Evolutionary conservation across 2,329 filamentous ascomycete species (phyloP).

Genomic region (Fusarium graminum): DNA sequence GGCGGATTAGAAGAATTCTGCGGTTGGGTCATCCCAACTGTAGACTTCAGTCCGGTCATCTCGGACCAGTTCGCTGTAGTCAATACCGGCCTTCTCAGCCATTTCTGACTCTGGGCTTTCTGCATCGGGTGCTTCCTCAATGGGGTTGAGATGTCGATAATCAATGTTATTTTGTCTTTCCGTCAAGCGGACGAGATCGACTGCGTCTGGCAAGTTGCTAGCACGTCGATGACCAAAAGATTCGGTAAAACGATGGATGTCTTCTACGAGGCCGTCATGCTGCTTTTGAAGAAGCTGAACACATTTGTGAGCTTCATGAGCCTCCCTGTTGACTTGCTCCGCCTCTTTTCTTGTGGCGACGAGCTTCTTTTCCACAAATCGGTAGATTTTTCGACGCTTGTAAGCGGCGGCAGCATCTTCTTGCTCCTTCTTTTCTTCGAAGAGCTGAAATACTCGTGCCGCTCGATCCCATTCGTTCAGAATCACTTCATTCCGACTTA

Average conservation of each 20-base stretch:
- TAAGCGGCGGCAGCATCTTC: not conserved
- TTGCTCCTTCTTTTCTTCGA: not conserved
- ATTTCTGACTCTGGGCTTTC: constrained; percentile 18
- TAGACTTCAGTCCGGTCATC: not conserved
- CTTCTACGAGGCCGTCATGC: not conserved
- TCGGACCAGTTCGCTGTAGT: not conserved
- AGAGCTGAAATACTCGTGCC: not conserved
- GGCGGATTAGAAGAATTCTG: constrained; percentile 13
- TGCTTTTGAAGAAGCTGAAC: not conserved
- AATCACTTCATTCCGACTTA: constrained; percentile 14
- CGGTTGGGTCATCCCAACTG: not conserved
- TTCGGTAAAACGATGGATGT: constrained; percentile 3
- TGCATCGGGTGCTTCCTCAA: not conserved
- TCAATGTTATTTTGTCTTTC: constrained; percentile 11
- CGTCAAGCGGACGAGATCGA: constrained; percentile 12
- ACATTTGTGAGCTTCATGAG: not conserved
- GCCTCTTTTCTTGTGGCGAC: not conserved
- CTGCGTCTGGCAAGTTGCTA: not conserved
- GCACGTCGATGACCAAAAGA: constrained; percentile 10
- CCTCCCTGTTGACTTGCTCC: constrained; percentile 7
- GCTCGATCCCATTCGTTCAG: constrained; percentile 13
- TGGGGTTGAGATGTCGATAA: not conserved
- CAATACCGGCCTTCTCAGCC: not conserved
- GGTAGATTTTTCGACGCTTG: constrained; percentile 12
- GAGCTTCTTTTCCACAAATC: not conserved